These are phyloP conservation scores for Penicillium flavigenum DNA, from an alignment of 495 filamentous ascomycete genomes.

Conservation along the genomic window DNA sequence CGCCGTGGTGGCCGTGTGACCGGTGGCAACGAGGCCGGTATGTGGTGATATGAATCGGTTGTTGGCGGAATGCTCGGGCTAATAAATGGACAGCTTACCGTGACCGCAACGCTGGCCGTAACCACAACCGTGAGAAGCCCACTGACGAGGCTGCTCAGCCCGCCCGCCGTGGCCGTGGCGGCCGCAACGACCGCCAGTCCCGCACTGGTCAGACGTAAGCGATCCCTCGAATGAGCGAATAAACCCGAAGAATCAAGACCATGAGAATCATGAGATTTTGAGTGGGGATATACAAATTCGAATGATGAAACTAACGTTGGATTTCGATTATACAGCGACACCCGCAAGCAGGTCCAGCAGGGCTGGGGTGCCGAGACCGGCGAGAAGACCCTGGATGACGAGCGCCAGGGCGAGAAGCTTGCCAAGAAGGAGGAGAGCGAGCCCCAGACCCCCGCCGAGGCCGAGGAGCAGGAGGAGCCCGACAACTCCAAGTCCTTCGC, in stretches of 20 bases:
- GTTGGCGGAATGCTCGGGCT: constrained; percentile 8
- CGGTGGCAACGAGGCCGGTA: constrained; percentile 83
- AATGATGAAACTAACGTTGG: constrained; percentile 13
- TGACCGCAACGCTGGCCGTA: constrained; percentile 79
- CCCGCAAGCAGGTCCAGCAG: constrained; percentile 88
- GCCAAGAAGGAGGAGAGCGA: constrained; percentile 77
- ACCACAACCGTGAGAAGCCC: constrained; percentile 78
- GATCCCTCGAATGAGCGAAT: constrained; percentile 7
- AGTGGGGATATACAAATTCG: background rate
- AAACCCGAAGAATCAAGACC: background rate
- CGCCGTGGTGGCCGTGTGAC: constrained; percentile 58
- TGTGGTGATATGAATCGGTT: constrained; percentile 29
- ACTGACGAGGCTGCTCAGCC: constrained; percentile 66
- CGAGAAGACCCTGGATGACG: constrained; percentile 78
- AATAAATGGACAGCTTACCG: constrained; percentile 67
- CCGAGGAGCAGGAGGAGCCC: constrained; percentile 61
- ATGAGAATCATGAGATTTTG: background rate
- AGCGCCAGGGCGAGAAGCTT: constrained; percentile 81
- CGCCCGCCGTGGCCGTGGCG: constrained; percentile 53
- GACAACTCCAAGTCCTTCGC: constrained; percentile 85
- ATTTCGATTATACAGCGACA: constrained; percentile 55
- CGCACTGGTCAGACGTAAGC: constrained; percentile 69
- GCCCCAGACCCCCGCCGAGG: constrained; percentile 47
- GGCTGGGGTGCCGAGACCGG: constrained; percentile 86
- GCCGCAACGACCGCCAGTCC: constrained; percentile 79